A percentile compares a stretch with the other conserved stretches of the same genome.
Evolutionary conservation across 805 yeast genomes (phyloP).

Genomic region (Pichia exigua): DNA sequence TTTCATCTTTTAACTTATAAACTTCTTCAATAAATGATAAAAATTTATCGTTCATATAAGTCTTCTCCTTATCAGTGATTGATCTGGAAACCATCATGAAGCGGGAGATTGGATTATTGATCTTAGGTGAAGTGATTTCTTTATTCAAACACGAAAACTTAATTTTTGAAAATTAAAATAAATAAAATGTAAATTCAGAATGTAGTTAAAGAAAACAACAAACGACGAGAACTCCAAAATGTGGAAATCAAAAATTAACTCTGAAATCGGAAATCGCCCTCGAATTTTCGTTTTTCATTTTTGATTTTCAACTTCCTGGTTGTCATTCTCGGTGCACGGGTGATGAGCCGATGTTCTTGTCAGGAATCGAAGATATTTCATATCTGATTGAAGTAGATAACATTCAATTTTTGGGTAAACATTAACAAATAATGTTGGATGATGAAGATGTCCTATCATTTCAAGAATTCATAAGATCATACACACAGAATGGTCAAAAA

Average conservation of each 20-base stretch:
- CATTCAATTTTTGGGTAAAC: too few species aligned
- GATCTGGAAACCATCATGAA: neutral
- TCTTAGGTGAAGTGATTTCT: neutral
- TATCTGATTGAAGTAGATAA: too few species aligned
- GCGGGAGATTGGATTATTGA: neutral
- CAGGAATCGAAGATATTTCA: neutral
- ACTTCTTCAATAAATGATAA: constrained; percentile 15
- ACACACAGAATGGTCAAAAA: neutral
- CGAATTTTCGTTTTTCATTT: too few species aligned
- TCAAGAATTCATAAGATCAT: constrained; percentile 32
- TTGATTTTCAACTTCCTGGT: too few species aligned
- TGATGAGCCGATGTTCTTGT: too few species aligned
- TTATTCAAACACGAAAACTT: neutral
- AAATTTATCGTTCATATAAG: constrained; percentile 14
- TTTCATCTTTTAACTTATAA: constrained; percentile 21
- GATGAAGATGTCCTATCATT: constrained; percentile 25
- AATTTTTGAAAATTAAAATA: neutral
- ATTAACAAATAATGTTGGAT: neutral
- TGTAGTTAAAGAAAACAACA: neutral
- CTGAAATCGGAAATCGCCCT: neutral
- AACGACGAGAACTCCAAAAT: neutral
- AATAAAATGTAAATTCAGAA: neutral
- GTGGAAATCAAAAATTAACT: neutral
- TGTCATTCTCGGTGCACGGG: neutral
- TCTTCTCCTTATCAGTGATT: constrained; percentile 14